These are phyloP conservation scores for Cladosporium sp. DNA, from an alignment of 2,329 filamentous ascomycete genomes.

Conservation along the genomic window DNA sequence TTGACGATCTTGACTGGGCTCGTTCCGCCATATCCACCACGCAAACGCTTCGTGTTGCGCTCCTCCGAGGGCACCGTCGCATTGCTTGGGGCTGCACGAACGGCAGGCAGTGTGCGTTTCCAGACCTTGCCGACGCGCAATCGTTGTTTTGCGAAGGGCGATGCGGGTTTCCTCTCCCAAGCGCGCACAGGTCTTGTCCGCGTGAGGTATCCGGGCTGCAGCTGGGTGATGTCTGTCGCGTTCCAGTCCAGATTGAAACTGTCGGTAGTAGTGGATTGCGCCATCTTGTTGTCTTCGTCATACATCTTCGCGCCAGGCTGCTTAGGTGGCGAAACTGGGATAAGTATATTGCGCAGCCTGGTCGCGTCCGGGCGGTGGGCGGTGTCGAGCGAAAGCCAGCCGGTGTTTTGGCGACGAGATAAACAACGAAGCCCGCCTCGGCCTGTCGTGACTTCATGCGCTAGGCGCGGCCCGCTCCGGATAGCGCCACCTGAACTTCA, in stretches of 20 bases:
- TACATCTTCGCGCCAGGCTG: slow-evolving; percentile 1
- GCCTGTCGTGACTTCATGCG: no score
- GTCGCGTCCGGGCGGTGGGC: not conserved
- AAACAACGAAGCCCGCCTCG: no score
- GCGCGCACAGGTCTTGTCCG: slow-evolving; percentile 39
- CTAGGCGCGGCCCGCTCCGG: no score
- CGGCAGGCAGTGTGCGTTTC: slow-evolving; percentile 29
- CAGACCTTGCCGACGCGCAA: slow-evolving; percentile 38
- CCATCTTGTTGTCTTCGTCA: slow-evolving; percentile 8
- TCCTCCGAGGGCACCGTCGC: not conserved
- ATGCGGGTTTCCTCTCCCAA: slow-evolving; percentile 44
- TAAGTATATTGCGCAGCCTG: slow-evolving; percentile 6
- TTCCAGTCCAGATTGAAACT: slow-evolving; percentile 35
- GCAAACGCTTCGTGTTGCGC: slow-evolving; percentile 16
- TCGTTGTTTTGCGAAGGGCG: slow-evolving; percentile 34
- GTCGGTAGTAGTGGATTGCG: slow-evolving; percentile 2
- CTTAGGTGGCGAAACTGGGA: not conserved
- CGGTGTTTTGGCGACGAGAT: no score
- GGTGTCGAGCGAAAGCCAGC: not conserved
- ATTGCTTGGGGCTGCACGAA: slow-evolving; percentile 1
- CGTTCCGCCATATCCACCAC: slow-evolving; percentile 14
- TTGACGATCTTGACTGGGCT: slow-evolving; percentile 40
- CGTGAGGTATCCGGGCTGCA: slow-evolving; percentile 37
- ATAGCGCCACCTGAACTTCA: not conserved
- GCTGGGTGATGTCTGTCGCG: slow-evolving; percentile 35